These are phyloP conservation scores for Stachybotrys chartarum DNA, from an alignment of 2,329 filamentous ascomycete genomes.

Conservation along the genomic window DNA sequence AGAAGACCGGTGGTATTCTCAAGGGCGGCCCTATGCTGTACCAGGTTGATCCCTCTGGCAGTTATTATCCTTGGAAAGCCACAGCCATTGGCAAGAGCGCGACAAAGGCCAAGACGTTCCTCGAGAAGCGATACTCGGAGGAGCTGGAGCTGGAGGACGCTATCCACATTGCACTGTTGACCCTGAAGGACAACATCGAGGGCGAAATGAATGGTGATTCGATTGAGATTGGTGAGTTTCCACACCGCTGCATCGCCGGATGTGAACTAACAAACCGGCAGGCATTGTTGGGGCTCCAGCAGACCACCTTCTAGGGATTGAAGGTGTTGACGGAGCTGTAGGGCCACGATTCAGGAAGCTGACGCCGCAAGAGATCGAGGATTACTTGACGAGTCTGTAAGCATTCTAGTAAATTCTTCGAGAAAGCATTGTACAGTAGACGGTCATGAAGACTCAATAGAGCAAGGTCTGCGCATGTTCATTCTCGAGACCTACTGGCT, in stretches of 20 bases:
- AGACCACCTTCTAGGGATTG: slow-evolving; percentile 84
- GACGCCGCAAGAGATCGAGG: slow-evolving; percentile 96
- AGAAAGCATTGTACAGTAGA: slow-evolving; percentile 37
- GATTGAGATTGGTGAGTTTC: slow-evolving; percentile 80
- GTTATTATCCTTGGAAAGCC: slow-evolving; percentile 99
- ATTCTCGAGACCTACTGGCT: slow-evolving; percentile 7
- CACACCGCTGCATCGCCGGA: not conserved
- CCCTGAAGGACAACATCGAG: slow-evolving; percentile 98
- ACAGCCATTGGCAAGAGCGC: slow-evolving; percentile 98
- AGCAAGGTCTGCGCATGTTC: slow-evolving; percentile 4
- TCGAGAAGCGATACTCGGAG: slow-evolving; percentile 98
- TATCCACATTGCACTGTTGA: slow-evolving; percentile 94
- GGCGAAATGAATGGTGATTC: slow-evolving; percentile 99
- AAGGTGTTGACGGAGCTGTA: slow-evolving; percentile 77
- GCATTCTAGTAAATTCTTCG: slow-evolving; percentile 10
- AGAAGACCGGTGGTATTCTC: slow-evolving; percentile 90
- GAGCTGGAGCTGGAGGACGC: slow-evolving; percentile 95
- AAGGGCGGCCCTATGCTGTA: slow-evolving; percentile 97
- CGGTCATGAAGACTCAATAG: slow-evolving; percentile 32
- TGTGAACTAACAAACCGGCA: slow-evolving; percentile 29
- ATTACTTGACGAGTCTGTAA: slow-evolving; percentile 98
- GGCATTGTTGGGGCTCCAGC: slow-evolving; percentile 94
- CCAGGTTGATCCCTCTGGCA: slow-evolving; percentile 97
- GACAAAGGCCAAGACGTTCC: slow-evolving; percentile 95
- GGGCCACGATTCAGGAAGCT: slow-evolving; percentile 90